phyloP scores from a whole-genome alignment of 192 early-diverging fungal species.

The Chytriomyces sp. region DNA sequence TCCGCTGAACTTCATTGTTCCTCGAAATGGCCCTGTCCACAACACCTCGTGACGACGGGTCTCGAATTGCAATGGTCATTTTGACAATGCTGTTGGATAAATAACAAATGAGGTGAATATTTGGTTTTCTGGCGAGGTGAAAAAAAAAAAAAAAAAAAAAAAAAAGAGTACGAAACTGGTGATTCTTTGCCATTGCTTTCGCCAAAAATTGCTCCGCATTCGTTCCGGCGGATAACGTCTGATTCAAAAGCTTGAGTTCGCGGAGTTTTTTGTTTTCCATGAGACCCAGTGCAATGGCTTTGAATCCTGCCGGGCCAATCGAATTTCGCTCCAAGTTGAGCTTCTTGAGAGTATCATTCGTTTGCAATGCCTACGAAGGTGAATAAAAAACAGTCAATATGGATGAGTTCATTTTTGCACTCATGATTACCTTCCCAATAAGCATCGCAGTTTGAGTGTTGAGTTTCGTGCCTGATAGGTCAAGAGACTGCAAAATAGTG shows the following conservation, averaged over 20 bases:
- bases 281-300: conserved; percentile 37
- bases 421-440: conserved; percentile 23
- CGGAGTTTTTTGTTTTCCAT: conserved; percentile 31
- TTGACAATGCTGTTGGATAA: conserved; percentile 2
- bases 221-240: conserved; percentile 31
- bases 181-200: conserved; percentile 30
- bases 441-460: conserved; percentile 39
- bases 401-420: background rate
- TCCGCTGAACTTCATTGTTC: conserved; percentile 39
- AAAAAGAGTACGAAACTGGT: conserved; percentile 3
- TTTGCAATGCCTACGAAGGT: conserved; percentile 26
- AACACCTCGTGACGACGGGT: conserved; percentile 34
- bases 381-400: background rate
- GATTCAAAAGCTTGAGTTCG: conserved; percentile 33
- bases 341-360: conserved; percentile 28
- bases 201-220: conserved; percentile 31
- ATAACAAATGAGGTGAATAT: background rate
- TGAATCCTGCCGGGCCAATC: conserved; percentile 40
- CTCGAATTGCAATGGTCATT: conserved; percentile 35
- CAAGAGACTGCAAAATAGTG: conserved; percentile 21
- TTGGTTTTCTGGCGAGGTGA: background rate
- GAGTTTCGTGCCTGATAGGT: conserved; percentile 39
- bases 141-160: background rate
- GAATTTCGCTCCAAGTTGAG: conserved; percentile 35
- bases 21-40: conserved; percentile 39